Evolutionary conservation across 2,329 filamentous ascomycete genomes (phyloP), one percentile per base, ranked within the genome.

Genomic region (Parafenestella ontariensis): DNA sequence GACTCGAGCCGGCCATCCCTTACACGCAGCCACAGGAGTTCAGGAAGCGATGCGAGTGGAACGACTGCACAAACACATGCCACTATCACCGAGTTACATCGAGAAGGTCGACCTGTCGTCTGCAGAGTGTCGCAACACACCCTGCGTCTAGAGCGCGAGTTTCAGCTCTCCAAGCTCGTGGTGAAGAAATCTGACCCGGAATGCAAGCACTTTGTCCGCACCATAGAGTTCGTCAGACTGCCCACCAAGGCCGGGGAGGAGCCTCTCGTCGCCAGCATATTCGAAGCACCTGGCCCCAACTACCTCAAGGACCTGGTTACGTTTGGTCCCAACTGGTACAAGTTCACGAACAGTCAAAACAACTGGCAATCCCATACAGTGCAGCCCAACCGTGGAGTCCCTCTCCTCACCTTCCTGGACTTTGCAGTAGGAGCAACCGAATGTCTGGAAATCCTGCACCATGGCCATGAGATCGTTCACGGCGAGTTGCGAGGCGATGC

Each of bases 401-500:
- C 88, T 41, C 79, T 97, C 5, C 83, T 89, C 42, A 82, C 86
- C 15, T 97, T 97, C 68, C 83, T 98, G 24, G 89, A 96, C 68
- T 97, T 97, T 71, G 94, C 93, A 26, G 91, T 96, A 54, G 93
- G 93, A 21, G 90, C 93, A 1, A 86, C 90, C 5, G 87, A 96
- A 73, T 96, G 91, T 70, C 78, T 96, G 43, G 93, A 97, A 74
- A 87, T 96, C 42, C 79, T 98, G n/a, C 94, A 98, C 68, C 92
- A 97, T 75, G 88, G 90, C 8, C 86, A 94, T 53, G 89, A 91
- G 56, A 87, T 92, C 52, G 89, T 96, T 1, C 94, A 97, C 66
- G 94, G 94, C 40, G 94, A 98, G 76, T 88, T 98, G 46, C 85
- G 94, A 24, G 90, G 88, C 5, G 94, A 98, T 75, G 90, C 92